phyloP scores from a whole-genome alignment of 345 rosid species.

The Physaria fendleri region DNA sequence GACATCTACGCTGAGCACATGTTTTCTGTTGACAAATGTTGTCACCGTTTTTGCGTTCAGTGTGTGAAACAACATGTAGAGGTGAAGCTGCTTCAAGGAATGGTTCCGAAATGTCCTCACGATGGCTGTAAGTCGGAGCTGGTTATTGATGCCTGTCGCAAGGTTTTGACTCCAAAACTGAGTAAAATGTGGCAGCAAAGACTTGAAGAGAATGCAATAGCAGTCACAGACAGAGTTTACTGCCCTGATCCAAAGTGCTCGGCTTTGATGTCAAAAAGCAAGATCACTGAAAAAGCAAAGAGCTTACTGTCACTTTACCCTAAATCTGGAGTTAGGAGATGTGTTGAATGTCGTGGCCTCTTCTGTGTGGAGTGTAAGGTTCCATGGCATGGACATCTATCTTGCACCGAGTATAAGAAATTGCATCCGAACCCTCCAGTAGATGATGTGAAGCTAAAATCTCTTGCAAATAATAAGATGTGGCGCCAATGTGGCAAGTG shows the following conservation, averaged over 20 bases:
- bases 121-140: constrained; percentile 58
- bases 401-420: constrained; percentile 40
- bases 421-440: constrained; percentile 38
- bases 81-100: constrained; percentile 62
- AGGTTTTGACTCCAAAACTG: constrained; percentile 53
- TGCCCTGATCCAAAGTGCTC: constrained; percentile 79
- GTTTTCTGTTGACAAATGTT: constrained; percentile 57
- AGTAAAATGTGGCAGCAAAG: constrained; percentile 43
- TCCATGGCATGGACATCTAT: constrained; percentile 58
- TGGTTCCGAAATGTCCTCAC: constrained; percentile 61
- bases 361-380: constrained; percentile 79
- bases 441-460: constrained; percentile 42
- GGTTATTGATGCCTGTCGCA: constrained; percentile 42
- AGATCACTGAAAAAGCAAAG: constrained; percentile 37
- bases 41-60: constrained; percentile 59
- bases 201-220: constrained; percentile 58
- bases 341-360: constrained; percentile 47
- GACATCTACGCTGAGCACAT: constrained; percentile 40
- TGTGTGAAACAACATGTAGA: constrained; percentile 81
- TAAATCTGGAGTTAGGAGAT: constrained; percentile 46
- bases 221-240: constrained; percentile 58
- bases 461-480: constrained; percentile 36
- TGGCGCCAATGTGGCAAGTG: constrained; percentile 57
- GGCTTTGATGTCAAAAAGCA: constrained; percentile 58
- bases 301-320: constrained; percentile 22